Evolutionary conservation across 1,284 basidiomycete species (phyloP).

Genomic region (Vanrija sp.): DNA sequence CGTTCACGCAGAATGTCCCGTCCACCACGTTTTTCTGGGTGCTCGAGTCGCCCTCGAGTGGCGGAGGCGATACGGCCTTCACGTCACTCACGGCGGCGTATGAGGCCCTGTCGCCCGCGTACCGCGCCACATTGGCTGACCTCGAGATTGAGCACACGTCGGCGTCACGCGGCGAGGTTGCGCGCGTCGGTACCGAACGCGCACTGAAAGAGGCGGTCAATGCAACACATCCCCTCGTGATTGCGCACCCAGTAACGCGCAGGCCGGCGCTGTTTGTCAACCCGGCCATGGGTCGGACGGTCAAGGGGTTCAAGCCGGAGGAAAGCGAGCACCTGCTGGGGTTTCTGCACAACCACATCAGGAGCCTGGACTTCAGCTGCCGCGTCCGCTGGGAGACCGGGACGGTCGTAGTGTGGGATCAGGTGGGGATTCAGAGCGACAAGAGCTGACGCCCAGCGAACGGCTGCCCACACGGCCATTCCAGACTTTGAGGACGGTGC

Average conservation of each 20-base stretch:
- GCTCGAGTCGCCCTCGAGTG: no score
- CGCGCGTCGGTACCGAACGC: no score
- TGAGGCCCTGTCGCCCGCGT: no score
- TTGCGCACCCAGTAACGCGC: constrained; percentile 38
- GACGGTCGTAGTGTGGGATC: constrained; percentile 55
- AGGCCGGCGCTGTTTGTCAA: constrained; percentile 48
- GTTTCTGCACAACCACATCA: constrained; percentile 57
- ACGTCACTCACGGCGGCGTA: no score
- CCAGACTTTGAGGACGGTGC: constrained; percentile 59
- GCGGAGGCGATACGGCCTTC: no score
- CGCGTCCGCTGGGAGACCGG: constrained; percentile 52
- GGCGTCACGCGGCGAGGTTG: no score
- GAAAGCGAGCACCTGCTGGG: constrained; percentile 63
- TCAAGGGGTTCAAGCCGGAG: constrained; percentile 64
- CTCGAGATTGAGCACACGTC: no score
- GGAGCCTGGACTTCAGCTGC: constrained; percentile 54
- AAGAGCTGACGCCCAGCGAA: constrained; percentile 16
- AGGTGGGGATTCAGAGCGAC: no score
- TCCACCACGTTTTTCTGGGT: no score
- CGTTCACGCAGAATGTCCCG: no score
- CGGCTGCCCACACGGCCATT: constrained; percentile 64
- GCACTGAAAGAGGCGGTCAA: no score
- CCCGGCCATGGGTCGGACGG: constrained; percentile 59
- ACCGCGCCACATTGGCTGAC: no score
- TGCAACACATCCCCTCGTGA: constrained; percentile 42